A percentile compares a stretch with the other conserved stretches of the same genome.
Evolutionary conservation across 306 rosid genomes (phyloP).

Genomic region (Astragalus membranaceus): DNA sequence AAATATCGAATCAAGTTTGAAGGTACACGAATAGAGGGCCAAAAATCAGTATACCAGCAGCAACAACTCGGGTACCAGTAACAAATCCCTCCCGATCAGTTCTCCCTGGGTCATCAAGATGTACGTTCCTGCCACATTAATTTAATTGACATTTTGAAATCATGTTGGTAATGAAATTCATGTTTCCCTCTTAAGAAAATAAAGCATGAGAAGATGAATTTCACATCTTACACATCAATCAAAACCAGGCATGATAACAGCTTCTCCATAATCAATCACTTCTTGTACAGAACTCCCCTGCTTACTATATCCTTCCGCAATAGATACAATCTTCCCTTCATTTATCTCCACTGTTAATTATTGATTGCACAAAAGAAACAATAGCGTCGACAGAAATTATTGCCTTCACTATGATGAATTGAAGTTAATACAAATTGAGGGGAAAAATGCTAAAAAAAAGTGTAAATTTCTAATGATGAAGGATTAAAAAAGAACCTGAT

Average conservation of each 20-base stretch:
- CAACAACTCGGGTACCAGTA: conserved; percentile 88
- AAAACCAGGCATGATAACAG: conserved; percentile 93
- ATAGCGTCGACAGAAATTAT: too few species aligned
- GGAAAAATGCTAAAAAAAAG: background rate
- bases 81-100: conserved; percentile 93
- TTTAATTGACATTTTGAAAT: background rate
- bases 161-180: background rate
- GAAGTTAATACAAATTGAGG: background rate
- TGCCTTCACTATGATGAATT: too few species aligned
- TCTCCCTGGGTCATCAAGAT: conserved; percentile 96
- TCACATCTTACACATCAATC: conserved; percentile 72
- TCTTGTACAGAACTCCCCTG: conserved; percentile 31
- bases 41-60: conserved; percentile 65
- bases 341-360: conserved; percentile 68
- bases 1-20: conserved; percentile 14
- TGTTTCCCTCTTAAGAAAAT: background rate
- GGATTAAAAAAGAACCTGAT: conserved; percentile 41
- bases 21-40: conserved; percentile 1
- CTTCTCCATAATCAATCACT: conserved; percentile 68
- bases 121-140: conserved; percentile 60
- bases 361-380: too few species aligned
- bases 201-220: background rate
- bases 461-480: background rate
- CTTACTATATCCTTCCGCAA: conserved; percentile 51
- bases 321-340: conserved; percentile 59